Evolutionary conservation across 257 asterid species (phyloP), one percentile per base, ranked within the genome.

Genomic region (Solanum sparsipilum): DNA sequence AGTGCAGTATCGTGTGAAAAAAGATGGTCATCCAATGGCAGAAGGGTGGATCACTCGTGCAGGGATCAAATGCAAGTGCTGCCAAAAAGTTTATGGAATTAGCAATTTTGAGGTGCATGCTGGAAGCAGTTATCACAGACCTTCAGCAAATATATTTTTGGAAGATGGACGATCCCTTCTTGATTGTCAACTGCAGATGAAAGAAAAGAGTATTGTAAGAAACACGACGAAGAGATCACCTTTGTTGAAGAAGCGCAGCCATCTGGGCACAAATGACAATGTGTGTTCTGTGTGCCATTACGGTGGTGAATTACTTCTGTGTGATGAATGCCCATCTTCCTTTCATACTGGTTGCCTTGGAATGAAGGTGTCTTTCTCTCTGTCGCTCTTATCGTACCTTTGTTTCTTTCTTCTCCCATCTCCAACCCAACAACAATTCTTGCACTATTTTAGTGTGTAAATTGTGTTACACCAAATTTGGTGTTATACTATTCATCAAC

Each of bases 291-390:
- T 94, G 86, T 95, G 98, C 89, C 97, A 93, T 88, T 89, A 79
- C 87, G 98, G 98, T 87, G 98, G 98, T 76, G 96, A 93, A 88
- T 89, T 95, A 90, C 46, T 95, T 86, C 90, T 95, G 87, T 95
- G 98, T 72, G 98, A 95, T 92, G 90, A 63, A 76, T 95, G 98
- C 85, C 98, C 98, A 58, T 95, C 98, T 82, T 91, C 96, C 4
- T 95, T 90, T 86, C 98, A 95, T 88, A 86, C 88, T 71, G 90
- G 91, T 16, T 95, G 98, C 92, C 91, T 95, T 88, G 98, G 96
- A 84, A 88, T 95, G 92, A 89, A 90, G 96, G 98, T 95, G 52
- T 23, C 32, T 10, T 27, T 74, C 52, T 36, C 20, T 36, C 31
- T 74, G 52, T 32, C 27, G 11, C 78, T 73, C 15, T 72, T 60